Evolutionary conservation across 1,284 basidiomycete genomes (phyloP).

Genomic region (Cutaneotrichosporon sp.): DNA sequence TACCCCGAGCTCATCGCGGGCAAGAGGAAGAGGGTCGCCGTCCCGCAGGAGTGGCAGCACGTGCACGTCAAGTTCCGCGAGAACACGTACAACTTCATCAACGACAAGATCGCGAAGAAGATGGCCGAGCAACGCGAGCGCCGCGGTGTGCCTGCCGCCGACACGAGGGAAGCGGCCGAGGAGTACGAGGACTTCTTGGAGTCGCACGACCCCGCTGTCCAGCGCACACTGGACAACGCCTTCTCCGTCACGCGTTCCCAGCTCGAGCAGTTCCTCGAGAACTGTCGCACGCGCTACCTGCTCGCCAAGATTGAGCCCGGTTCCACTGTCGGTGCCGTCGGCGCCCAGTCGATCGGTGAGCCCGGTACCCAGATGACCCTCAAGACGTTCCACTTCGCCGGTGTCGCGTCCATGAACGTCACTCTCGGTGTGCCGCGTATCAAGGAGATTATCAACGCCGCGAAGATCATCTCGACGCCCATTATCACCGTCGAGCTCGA

Average conservation of each 20-base stretch:
- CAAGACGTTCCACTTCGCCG: conserved; percentile 99
- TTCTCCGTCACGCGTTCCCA: conserved; percentile 85
- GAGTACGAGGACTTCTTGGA: conserved; percentile 53
- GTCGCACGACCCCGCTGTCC: conserved; percentile 54
- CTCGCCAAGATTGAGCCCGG: conserved; percentile 95
- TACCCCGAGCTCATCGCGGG: conserved; percentile 34
- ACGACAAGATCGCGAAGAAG: conserved; percentile 66
- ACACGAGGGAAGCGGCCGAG: conserved; percentile 68
- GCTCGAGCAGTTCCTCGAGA: conserved; percentile 73
- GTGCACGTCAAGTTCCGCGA: conserved; percentile 77
- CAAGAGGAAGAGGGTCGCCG: conserved; percentile 10
- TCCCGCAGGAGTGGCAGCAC: conserved; percentile 50
- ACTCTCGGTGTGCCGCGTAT: conserved; percentile 99
- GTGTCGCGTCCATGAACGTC: conserved; percentile 99
- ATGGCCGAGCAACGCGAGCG: conserved; percentile 70
- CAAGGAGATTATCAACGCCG: conserved; percentile 92
- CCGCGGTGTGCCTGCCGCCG: conserved; percentile 73
- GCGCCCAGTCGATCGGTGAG: conserved; percentile 98
- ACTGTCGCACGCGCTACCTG: conserved; percentile 89
- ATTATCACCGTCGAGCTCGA: conserved; percentile 97
- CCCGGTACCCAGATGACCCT: conserved; percentile 99
- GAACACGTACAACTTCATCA: conserved; percentile 74
- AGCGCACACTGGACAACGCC: conserved; percentile 80
- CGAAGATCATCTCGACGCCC: conserved; percentile 94
- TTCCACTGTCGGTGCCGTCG: conserved; percentile 96